Base-by-base conservation (phyloP, 306 rosid genomes). In the Myrica gale region DNA sequence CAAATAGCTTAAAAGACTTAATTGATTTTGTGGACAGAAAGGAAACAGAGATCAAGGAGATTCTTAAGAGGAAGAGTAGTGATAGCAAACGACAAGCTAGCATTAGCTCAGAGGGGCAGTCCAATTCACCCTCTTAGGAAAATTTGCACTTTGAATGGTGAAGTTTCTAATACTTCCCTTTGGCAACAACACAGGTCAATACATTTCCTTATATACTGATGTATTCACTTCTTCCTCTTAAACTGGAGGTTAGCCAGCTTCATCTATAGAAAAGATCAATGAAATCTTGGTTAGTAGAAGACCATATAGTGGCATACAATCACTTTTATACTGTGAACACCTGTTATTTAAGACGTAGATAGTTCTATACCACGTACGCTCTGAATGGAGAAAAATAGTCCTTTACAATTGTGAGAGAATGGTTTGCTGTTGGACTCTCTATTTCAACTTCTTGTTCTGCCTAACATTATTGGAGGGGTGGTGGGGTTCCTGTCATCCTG, bases 11-110 rank as follows among this genome's bases (percentile, higher is more conserved):
- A 78, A 93, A 84, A 78, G 44, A 71, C 53, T 68, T 85, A 60
- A 80, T 80, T 1, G 85, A 4, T 19, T 89, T 93, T 85, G 91
- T 88, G 73, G 97, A 91, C 79, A 88, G 9, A 77, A 93, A 60
- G 47, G 97, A 93, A 86, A 73, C 52, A 32, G 92, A 87, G 20
- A 53, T 91, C 68, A 91, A 88, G 83, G 86, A 88, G 78, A 87
- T 75, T 42, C 85, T 83, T 9, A 85, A 80, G 88, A 46, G 84
- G 76, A 88, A 90, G 75, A 71, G 42, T 16, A 82, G 56, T 12
- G 90, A 82, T 42, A 20, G n/a, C n/a, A 84, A 82, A 75, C 62
- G 71, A 45, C 76, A 60, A 51, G 85, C 84, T 51, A 71, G 82
- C 72, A 83, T 76, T 9, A 77, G 83, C 81, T 44, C 81, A 5